These are phyloP conservation scores for Moniliophthora roreri DNA, from an alignment of 1,284 basidiomycete genomes.

Conservation along the genomic window DNA sequence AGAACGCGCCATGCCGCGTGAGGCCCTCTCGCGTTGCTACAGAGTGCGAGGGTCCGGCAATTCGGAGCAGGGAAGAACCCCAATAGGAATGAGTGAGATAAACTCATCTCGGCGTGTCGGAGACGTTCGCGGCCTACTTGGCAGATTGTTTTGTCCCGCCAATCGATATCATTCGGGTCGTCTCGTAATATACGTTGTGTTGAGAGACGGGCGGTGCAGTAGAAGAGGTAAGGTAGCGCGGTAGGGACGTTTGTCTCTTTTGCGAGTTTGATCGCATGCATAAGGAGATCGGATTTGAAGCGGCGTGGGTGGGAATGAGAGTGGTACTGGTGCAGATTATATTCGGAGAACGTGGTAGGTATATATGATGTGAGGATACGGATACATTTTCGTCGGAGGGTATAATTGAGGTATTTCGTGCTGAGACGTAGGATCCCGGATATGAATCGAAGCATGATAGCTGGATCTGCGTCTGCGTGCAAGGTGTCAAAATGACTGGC, in stretches of 20 bases:
- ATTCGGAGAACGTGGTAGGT: slow-evolving; percentile 36
- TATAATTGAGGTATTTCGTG: slow-evolving; percentile 42
- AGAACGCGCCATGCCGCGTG: slow-evolving; percentile 39
- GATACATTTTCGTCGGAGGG: slow-evolving; percentile 38
- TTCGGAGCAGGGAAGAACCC: slow-evolving; percentile 30
- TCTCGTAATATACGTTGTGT: slow-evolving; percentile 33
- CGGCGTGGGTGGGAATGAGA: slow-evolving; percentile 17
- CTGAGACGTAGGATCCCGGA: slow-evolving; percentile 40
- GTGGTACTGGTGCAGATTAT: slow-evolving; percentile 16
- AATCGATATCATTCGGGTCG: slow-evolving; percentile 33
- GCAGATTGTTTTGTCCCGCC: slow-evolving; percentile 37
- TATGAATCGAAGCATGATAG: slow-evolving; percentile 32
- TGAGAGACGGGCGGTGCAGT: slow-evolving; percentile 40
- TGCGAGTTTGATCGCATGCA: slow-evolving; percentile 37
- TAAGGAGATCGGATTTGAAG: slow-evolving; percentile 36
- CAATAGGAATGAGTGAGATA: slow-evolving; percentile 39
- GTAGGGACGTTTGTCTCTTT: slow-evolving; percentile 32
- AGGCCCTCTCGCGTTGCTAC: slow-evolving; percentile 31
- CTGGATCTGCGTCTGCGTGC: slow-evolving; percentile 30
- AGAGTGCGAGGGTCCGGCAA: slow-evolving; percentile 27
- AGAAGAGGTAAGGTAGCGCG: slow-evolving; percentile 39
- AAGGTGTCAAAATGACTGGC: slow-evolving; percentile 35
- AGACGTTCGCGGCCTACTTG: slow-evolving; percentile 39
- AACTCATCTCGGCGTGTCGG: slow-evolving; percentile 36
- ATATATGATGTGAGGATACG: slow-evolving; percentile 33